Evolutionary conservation across 2,329 filamentous ascomycete species (phyloP).

Genomic region (Spiromastix sp.): DNA sequence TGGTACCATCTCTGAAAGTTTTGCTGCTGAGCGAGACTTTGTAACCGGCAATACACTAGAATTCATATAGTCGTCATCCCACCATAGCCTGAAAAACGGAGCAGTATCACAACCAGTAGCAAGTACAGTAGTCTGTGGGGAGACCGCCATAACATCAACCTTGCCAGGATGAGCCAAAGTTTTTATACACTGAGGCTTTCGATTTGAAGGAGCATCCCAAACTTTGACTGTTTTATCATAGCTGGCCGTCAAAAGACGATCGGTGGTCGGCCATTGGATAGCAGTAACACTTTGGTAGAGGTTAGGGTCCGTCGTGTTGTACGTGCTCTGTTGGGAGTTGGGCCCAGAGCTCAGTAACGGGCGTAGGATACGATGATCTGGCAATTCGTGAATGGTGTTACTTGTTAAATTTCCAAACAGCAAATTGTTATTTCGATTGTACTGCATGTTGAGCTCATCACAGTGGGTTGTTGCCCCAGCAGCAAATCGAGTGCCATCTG

Average conservation of each 20-base stretch:
- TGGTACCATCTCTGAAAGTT: constrained; percentile 28
- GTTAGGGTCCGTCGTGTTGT: constrained; percentile 39
- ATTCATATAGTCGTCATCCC: constrained; percentile 10
- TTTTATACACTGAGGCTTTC: constrained; percentile 18
- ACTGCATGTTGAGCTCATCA: constrained; percentile 47
- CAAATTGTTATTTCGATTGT: constrained; percentile 49
- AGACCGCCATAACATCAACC: constrained; percentile 43
- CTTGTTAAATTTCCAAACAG: constrained; percentile 39
- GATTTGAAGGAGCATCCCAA: constrained; percentile 36
- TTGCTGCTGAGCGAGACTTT: constrained; percentile 11
- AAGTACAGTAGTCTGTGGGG: constrained; percentile 26
- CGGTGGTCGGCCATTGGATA: constrained; percentile 41
- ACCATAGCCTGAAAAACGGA: constrained; percentile 28
- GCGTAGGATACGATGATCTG: constrained; percentile 41
- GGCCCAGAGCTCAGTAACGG: no score
- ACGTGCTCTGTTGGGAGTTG: constrained; percentile 39
- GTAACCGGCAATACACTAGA: constrained; percentile 15
- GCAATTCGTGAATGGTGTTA: constrained; percentile 40
- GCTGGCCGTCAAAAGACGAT: constrained; percentile 42
- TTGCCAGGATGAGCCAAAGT: constrained; percentile 36
- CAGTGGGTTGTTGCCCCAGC: constrained; percentile 47
- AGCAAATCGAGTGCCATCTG: constrained; percentile 44
- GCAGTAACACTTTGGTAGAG: constrained; percentile 48
- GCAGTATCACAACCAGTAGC: constrained; percentile 38
- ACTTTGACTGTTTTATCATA: constrained; percentile 48